Evolutionary conservation across 1,139 yeast species (phyloP).

Genomic region (Saccharomyces hybrid): DNA sequence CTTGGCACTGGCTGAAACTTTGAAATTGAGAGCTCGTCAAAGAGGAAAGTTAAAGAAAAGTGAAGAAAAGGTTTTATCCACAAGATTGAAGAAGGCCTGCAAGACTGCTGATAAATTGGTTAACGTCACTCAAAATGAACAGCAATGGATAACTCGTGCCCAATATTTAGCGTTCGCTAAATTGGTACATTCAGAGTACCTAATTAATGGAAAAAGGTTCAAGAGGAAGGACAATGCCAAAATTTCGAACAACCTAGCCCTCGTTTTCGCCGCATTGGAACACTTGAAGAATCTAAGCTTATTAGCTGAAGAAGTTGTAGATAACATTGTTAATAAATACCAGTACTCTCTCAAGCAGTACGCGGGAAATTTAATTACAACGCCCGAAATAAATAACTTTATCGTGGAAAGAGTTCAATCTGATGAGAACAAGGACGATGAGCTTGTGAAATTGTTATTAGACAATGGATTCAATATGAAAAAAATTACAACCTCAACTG

Average conservation of each 20-base stretch:
- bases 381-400: conserved; percentile 20
- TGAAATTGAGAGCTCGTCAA: conserved; percentile 25
- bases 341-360: conserved; percentile 27
- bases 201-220: conserved; percentile 37
- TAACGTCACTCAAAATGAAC: conserved; percentile 35
- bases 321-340: conserved; percentile 20
- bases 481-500: conserved; percentile 17
- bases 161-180: conserved; percentile 58
- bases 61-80: conserved; percentile 44
- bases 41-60: conserved; percentile 27
- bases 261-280: conserved; percentile 21
- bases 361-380: conserved; percentile 18
- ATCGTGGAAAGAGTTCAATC: conserved; percentile 13
- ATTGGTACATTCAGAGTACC: conserved; percentile 46
- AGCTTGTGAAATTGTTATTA: conserved; percentile 39
- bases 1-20: conserved; percentile 24
- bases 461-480: conserved; percentile 28
- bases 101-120: conserved; percentile 40
- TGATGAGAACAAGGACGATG: conserved; percentile 32
- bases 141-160: conserved; percentile 34
- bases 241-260: conserved; percentile 21
- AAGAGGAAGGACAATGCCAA: conserved; percentile 40
- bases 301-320: conserved; percentile 13
- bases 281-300: conserved; percentile 12
- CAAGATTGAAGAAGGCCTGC: conserved; percentile 63